Evolutionary conservation across 768 basidiomycete genomes (phyloP).

Genomic region (Agaricus bisporus): DNA sequence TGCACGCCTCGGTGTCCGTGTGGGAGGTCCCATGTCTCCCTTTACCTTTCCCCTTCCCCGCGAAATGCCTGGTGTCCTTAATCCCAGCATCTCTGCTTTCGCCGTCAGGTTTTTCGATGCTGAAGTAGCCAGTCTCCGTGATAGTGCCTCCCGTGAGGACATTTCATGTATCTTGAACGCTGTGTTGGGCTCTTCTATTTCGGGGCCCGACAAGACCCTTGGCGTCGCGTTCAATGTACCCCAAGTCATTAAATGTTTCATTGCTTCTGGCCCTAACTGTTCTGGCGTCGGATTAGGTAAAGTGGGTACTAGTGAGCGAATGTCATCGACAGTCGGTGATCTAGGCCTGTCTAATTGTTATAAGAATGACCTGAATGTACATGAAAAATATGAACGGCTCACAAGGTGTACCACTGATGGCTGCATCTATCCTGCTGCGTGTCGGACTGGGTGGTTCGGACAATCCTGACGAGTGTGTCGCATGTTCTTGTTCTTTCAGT

Average conservation of each 20-base stretch:
- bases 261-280: conserved; percentile 70
- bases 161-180: conserved; percentile 79
- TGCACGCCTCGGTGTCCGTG: conserved; percentile 70
- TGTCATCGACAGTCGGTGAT: conserved; percentile 37
- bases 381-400: conserved; percentile 22
- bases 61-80: conserved; percentile 31
- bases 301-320: conserved; percentile 75
- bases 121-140: conserved; percentile 72
- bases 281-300: conserved; percentile 85
- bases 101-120: conserved; percentile 78
- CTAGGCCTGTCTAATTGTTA: conserved; percentile 49
- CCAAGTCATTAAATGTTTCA: conserved; percentile 97
- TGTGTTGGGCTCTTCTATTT: conserved; percentile 50
- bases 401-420: conserved; percentile 92
- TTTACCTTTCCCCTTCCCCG: conserved; percentile 30
- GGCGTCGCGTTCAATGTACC: conserved; percentile 92
- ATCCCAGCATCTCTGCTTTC: conserved; percentile 61
- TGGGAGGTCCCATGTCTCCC: conserved; percentile 74
- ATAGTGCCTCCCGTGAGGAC: conserved; percentile 74
- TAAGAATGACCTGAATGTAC: conserved; percentile 7
- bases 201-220: conserved; percentile 57
- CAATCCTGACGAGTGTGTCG: conserved; percentile 30
- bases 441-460: conserved; percentile 84
- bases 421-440: conserved; percentile 84
- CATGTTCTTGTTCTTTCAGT: conserved; percentile 63